These are phyloP conservation scores for Lantana camara DNA, from an alignment of 257 asterid genomes.

Conservation along the genomic window DNA sequence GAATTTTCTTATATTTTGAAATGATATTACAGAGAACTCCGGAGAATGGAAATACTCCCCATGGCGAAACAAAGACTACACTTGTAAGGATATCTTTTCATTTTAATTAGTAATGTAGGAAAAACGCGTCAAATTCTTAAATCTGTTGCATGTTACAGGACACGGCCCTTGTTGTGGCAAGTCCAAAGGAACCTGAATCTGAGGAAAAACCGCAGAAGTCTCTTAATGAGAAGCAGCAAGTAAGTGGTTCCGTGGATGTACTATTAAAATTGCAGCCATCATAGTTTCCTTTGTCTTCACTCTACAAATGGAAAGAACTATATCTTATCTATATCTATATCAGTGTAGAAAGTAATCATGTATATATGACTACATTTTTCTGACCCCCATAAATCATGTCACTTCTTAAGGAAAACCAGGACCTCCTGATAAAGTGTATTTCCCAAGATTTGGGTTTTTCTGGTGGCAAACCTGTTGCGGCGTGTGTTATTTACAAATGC, in stretches of 20 bases:
- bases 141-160: conserved; percentile 45
- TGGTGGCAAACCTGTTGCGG: conserved; percentile 76
- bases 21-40: conserved; percentile 63
- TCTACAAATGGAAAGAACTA: too few relatives aligned
- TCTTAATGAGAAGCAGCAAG: conserved; percentile 78
- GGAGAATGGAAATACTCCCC: conserved; percentile 55
- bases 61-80: conserved; percentile 51
- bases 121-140: conserved; percentile 15
- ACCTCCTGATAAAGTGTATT: conserved; percentile 68
- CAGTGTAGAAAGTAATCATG: too few relatives aligned
- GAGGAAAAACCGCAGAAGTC: conserved; percentile 78
- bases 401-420: conserved; percentile 67
- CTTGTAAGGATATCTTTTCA: conserved; percentile 38
- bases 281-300: not conserved
- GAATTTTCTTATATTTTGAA: conserved; percentile 26
- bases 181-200: conserved; percentile 59
- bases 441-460: conserved; percentile 79
- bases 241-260: conserved; percentile 27
- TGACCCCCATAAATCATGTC: conserved; percentile 17
- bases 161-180: conserved; percentile 49
- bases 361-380: not conserved
- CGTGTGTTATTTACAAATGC: conserved; percentile 72
- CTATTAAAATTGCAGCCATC: not conserved
- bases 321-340: too few relatives aligned
- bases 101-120: conserved; percentile 1